Conservation (phyloP, 495 filamentous ascomycete species). For the Aspergillus nanangensis region DNA sequence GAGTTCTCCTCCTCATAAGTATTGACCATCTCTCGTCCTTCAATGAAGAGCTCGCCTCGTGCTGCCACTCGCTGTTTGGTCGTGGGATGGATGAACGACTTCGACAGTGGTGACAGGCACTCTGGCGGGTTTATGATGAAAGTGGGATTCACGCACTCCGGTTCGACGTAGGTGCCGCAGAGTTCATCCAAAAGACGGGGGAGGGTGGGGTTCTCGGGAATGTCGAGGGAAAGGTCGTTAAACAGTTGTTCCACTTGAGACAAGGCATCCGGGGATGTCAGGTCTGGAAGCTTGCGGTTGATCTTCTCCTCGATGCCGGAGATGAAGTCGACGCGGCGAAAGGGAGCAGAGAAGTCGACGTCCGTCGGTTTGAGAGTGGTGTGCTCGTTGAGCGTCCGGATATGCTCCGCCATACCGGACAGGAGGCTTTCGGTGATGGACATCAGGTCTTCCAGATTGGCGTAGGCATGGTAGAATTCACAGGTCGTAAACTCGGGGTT, state of each 20-base stretch:
- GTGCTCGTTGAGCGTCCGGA: slow-evolving; percentile 43
- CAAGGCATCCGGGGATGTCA: slow-evolving; percentile 50
- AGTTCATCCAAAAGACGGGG: slow-evolving; percentile 83
- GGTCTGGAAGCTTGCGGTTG: slow-evolving; percentile 62
- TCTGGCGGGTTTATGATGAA: slow-evolving; percentile 91
- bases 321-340: slow-evolving; percentile 73
- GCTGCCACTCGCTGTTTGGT: slow-evolving; percentile 70
- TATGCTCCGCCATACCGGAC: slow-evolving; percentile 49
- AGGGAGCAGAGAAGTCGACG: slow-evolving; percentile 56
- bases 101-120: slow-evolving; percentile 86
- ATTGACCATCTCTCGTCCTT: slow-evolving; percentile 78
- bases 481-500: slow-evolving; percentile 97
- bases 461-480: slow-evolving; percentile 91
- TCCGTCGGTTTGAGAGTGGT: slow-evolving; percentile 47
- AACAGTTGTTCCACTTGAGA: slow-evolving; percentile 55
- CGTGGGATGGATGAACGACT: slow-evolving; percentile 62
- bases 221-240: slow-evolving; percentile 42
- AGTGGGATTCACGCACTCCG: slow-evolving; percentile 63
- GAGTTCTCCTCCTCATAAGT: slow-evolving; percentile 98
- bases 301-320: slow-evolving; percentile 66
- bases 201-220: slow-evolving; percentile 56
- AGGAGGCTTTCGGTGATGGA: slow-evolving; percentile 66
- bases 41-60: slow-evolving; percentile 84
- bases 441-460: slow-evolving; percentile 73
- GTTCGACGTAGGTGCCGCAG: slow-evolving; percentile 71